phyloP scores from a whole-genome alignment of 2,329 filamentous ascomycete species.

The Aspergillus glaucus region DNA sequence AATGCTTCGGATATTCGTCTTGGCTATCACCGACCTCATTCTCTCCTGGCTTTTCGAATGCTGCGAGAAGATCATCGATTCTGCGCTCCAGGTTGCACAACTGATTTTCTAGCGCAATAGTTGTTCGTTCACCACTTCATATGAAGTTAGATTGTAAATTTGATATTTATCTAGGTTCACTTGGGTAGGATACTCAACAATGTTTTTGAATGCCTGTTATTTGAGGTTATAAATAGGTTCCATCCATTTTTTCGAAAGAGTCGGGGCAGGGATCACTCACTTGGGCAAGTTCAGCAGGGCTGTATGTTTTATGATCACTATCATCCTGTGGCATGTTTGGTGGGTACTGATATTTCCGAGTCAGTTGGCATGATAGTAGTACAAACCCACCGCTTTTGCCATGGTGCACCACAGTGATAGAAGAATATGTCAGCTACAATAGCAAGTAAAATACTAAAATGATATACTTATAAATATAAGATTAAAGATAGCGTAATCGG shows the following conservation, averaged over 20 bases:
- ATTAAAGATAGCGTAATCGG: no score
- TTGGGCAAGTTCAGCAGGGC: not conserved
- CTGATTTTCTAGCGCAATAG: slow-evolving; percentile 50
- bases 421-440: no score
- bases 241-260: not conserved
- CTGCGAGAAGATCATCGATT: slow-evolving; percentile 30
- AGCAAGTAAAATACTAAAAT: no score
- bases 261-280: not conserved
- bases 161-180: no score
- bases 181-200: slow-evolving; percentile 6
- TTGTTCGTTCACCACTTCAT: slow-evolving; percentile 49
- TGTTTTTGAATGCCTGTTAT: slow-evolving; percentile 7
- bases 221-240: not conserved
- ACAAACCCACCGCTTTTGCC: not conserved
- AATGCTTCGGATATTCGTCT: not conserved
- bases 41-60: slow-evolving; percentile 1
- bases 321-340: not conserved
- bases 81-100: slow-evolving; percentile 49
- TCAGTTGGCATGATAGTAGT: not conserved
- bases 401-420: no score
- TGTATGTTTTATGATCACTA: not conserved
- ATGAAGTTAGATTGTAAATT: slow-evolving; percentile 1
- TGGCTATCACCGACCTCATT: not conserved
- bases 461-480: no score
- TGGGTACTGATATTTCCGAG: not conserved